phyloP scores from a whole-genome alignment of 1,284 basidiomycete species.

The Takashimella tepidaria region DNA sequence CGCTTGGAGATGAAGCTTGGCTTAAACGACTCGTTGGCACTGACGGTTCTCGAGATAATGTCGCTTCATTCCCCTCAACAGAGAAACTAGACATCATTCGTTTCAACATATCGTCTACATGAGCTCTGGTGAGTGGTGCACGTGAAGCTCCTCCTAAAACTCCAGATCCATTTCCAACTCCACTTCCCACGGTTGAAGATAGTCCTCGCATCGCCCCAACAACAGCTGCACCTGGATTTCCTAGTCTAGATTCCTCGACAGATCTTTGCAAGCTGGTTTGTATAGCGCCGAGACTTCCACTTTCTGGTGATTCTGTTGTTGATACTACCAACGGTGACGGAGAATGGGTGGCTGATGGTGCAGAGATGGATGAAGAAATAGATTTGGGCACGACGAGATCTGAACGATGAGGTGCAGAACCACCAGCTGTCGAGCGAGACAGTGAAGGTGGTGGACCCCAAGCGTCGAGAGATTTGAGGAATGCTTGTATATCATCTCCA shows the following conservation, averaged over 20 bases:
- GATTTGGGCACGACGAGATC: slow-evolving; percentile 12
- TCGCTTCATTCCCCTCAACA: slow-evolving; percentile 2
- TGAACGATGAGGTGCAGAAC: slow-evolving; percentile 19
- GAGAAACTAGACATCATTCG: slow-evolving; percentile 42
- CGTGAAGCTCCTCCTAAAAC: too few relatives aligned
- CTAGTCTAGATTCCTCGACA: background rate
- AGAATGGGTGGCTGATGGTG: slow-evolving; percentile 7
- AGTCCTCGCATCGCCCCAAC: too few relatives aligned
- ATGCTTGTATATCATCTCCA: slow-evolving; percentile 44
- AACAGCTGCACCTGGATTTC: too few relatives aligned
- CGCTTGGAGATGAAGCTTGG: background rate
- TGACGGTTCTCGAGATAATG: slow-evolving; percentile 3
- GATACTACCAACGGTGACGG: slow-evolving; percentile 8
- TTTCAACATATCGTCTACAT: slow-evolving; percentile 41
- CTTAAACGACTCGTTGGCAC: background rate
- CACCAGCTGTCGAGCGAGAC: slow-evolving; percentile 20
- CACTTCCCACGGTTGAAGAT: too few relatives aligned
- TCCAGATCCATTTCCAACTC: slow-evolving; percentile 1
- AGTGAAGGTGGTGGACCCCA: slow-evolving; percentile 37
- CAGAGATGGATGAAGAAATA: slow-evolving; percentile 27
- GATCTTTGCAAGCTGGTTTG: background rate
- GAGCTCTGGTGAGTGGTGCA: slow-evolving; percentile 37
- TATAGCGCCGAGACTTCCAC: background rate
- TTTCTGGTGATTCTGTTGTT: slow-evolving; percentile 2
- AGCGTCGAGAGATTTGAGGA: slow-evolving; percentile 43